These are phyloP conservation scores for Penicillium canescens DNA, from an alignment of 495 filamentous ascomycete species.

Conservation along the genomic window DNA sequence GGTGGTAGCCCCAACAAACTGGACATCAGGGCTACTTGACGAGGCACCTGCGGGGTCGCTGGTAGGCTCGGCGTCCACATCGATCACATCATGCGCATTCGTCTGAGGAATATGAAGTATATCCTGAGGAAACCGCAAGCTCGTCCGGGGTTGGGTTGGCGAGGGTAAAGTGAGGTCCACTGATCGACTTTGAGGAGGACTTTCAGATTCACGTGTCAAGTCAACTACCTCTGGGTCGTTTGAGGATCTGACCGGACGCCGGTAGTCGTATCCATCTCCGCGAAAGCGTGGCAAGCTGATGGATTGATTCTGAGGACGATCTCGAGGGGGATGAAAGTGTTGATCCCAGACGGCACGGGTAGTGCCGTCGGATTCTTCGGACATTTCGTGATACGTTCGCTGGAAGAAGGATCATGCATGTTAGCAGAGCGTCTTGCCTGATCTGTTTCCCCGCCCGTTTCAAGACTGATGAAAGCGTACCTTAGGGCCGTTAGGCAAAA, in stretches of 20 bases:
- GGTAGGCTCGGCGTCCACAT: conserved; percentile 32
- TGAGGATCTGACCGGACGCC: conserved; percentile 41
- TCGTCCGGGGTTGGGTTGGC: neutral
- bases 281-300: conserved; percentile 28
- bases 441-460: conserved; percentile 28
- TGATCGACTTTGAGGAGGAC: conserved; percentile 22
- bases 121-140: conserved; percentile 8
- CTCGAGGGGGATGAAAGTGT: conserved; percentile 24
- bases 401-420: conserved; percentile 13
- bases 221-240: conserved; percentile 47
- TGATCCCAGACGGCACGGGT: conserved; percentile 19
- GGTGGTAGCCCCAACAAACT: conserved; percentile 33
- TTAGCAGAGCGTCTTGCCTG: conserved; percentile 7
- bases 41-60: conserved; percentile 15
- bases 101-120: conserved; percentile 16
- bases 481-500: conserved; percentile 43
- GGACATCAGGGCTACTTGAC: conserved; percentile 40
- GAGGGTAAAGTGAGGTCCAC: neutral
- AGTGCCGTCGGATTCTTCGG: conserved; percentile 23
- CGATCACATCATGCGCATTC: conserved; percentile 25
- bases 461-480: conserved; percentile 23
- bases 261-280: conserved; percentile 52
- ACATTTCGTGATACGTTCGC: conserved; percentile 43
- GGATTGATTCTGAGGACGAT: conserved; percentile 9
- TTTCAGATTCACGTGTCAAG: conserved; percentile 52